Conservation (phyloP, 2,329 filamentous ascomycete species). For the Aspergillus sp. region DNA sequence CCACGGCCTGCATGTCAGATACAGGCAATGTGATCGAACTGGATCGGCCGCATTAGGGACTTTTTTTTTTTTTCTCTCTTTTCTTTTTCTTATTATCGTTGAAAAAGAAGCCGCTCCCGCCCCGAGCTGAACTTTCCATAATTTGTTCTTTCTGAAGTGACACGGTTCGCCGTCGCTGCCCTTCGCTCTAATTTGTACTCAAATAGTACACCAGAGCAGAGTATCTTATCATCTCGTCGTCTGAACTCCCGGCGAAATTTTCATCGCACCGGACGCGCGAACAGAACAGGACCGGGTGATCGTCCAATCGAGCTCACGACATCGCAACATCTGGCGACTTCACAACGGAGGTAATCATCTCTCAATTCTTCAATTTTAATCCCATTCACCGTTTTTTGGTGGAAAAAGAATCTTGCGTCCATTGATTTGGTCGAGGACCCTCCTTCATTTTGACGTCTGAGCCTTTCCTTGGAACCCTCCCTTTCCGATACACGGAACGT, state of each 20-base stretch:
- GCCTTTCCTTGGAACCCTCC: slow-evolving; percentile 1
- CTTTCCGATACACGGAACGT: slow-evolving; percentile 4
- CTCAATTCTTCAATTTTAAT: too few species aligned
- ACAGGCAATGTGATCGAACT: slow-evolving; percentile 23
- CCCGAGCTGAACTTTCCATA: background rate
- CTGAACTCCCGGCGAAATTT: too few species aligned
- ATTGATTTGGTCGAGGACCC: background rate
- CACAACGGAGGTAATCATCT: too few species aligned
- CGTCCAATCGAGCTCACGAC: too few species aligned
- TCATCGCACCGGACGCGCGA: too few species aligned
- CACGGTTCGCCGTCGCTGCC: background rate
- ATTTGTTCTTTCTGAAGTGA: background rate
- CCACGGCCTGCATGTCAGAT: slow-evolving; percentile 18
- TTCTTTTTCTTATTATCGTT: background rate
- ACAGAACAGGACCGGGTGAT: too few species aligned
- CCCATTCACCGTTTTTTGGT: background rate
- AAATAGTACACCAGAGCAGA: background rate
- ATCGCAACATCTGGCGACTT: too few species aligned
- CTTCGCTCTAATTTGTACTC: background rate
- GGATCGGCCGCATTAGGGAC: background rate
- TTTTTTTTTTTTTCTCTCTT: background rate
- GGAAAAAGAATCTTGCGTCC: background rate
- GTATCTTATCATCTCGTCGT: too few species aligned
- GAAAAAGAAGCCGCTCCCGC: background rate
- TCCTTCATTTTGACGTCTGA: slow-evolving; percentile 1